phyloP scores from a whole-genome alignment of 768 basidiomycete species.

The Mycena indigotica region DNA sequence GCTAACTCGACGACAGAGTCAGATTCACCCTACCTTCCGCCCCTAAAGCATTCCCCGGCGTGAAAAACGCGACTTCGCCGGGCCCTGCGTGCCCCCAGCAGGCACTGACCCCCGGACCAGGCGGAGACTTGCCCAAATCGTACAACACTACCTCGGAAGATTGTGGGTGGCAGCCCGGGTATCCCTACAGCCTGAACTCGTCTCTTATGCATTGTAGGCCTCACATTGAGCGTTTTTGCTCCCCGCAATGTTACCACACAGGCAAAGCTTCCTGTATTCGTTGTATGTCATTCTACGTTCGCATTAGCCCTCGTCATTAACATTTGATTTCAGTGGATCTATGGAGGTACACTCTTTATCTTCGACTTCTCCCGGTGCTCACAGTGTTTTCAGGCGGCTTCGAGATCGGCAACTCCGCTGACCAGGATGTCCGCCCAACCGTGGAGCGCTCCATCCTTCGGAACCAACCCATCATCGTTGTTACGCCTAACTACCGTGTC shows the following conservation, averaged over 20 bases:
- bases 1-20: slow-evolving; percentile 35
- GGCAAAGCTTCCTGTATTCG: slow-evolving; percentile 42
- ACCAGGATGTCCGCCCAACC: slow-evolving; percentile 27
- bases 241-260: slow-evolving; percentile 31
- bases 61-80: slow-evolving; percentile 36
- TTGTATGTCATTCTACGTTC: slow-evolving; percentile 30
- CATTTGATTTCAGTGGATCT: slow-evolving; percentile 31
- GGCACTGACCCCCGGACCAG: slow-evolving; percentile 4
- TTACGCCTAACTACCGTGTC: slow-evolving; percentile 43
- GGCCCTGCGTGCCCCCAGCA: slow-evolving; percentile 47
- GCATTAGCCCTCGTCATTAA: background rate
- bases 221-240: slow-evolving; percentile 44
- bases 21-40: slow-evolving; percentile 39
- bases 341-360: slow-evolving; percentile 24
- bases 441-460: slow-evolving; percentile 35
- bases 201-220: slow-evolving; percentile 29
- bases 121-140: slow-evolving; percentile 1
- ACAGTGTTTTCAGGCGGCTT: slow-evolving; percentile 35
- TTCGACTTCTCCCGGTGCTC: background rate
- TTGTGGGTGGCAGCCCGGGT: no score
- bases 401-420: slow-evolving; percentile 29
- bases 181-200: background rate
- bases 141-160: slow-evolving; percentile 31
- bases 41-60: slow-evolving; percentile 33
- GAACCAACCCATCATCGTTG: slow-evolving; percentile 38